Evolutionary conservation across 352 stramenopile genomes (phyloP).

Genomic region (Globisporangium nagaii): DNA sequence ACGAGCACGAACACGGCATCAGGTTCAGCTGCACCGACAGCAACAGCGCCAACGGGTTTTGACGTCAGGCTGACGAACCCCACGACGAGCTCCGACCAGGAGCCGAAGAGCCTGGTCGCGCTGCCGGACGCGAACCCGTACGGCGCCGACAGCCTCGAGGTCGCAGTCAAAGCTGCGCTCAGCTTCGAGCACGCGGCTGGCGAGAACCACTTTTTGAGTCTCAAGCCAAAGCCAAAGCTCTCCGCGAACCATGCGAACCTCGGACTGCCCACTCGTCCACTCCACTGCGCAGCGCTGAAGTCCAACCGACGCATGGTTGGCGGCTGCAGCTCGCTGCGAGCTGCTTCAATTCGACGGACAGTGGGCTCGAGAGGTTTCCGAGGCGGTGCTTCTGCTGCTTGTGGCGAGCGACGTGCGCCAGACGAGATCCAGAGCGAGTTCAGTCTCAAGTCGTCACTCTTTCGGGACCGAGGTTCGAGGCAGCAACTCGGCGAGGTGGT

Average conservation of each 20-base stretch:
- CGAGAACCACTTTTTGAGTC: slow-evolving; percentile 8
- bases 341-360: not conserved
- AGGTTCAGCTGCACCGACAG: not conserved
- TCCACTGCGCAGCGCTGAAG: slow-evolving; percentile 2
- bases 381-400: not conserved
- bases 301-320: not conserved
- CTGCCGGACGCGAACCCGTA: slow-evolving; percentile 51
- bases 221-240: not conserved
- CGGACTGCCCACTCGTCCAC: slow-evolving; percentile 5
- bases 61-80: slow-evolving; percentile 1
- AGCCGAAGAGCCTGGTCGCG: slow-evolving; percentile 33
- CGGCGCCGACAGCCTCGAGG: slow-evolving; percentile 46
- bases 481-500: not conserved
- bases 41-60: not conserved
- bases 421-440: slow-evolving; percentile 11
- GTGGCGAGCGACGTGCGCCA: not conserved
- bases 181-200: slow-evolving; percentile 7
- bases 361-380: not conserved
- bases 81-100: not conserved
- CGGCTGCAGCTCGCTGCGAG: not conserved
- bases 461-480: slow-evolving; percentile 14
- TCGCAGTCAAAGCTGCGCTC: slow-evolving; percentile 43
- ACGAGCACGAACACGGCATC: not conserved
- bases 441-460: slow-evolving; percentile 28
- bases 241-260: not conserved